Conservation (phyloP, 352 stramenopile species). For the Phytophthora lateralis region DNA sequence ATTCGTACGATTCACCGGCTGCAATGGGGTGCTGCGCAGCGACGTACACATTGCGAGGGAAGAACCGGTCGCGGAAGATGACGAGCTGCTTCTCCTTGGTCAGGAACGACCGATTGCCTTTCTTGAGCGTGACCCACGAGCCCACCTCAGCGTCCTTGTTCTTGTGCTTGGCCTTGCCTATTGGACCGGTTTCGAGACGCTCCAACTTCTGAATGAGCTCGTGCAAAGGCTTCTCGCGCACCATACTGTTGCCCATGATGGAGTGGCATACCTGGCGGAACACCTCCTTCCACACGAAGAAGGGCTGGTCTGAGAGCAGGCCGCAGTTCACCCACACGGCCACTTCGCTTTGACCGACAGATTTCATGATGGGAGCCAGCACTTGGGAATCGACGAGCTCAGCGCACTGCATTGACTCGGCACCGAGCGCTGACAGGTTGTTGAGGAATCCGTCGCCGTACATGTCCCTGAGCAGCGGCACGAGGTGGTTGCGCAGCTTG, state of each 20-base stretch:
- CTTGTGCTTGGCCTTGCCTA: conserved; percentile 41
- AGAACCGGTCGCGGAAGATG: conserved; percentile 83
- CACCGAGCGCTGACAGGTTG: conserved; percentile 80
- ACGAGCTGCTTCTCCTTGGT: conserved; percentile 67
- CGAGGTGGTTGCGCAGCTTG: conserved; percentile 94
- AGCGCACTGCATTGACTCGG: conserved; percentile 80
- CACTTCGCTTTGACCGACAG: conserved; percentile 57
- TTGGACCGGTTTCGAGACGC: conserved; percentile 37
- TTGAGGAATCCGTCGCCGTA: conserved; percentile 92
- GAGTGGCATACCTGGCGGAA: conserved; percentile 81
- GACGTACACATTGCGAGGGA: conserved; percentile 41
- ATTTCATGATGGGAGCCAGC: conserved; percentile 65
- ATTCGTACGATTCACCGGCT: conserved; percentile 47
- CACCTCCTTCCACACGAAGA: conserved; percentile 91
- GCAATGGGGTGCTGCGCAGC: conserved; percentile 24
- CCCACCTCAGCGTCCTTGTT: conserved; percentile 47
- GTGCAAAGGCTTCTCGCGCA: conserved; percentile 81
- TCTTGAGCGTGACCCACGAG: conserved; percentile 88
- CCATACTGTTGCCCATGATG: conserved; percentile 84
- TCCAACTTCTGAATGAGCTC: conserved; percentile 79
- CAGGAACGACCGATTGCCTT: conserved; percentile 80
- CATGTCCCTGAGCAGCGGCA: conserved; percentile 95
- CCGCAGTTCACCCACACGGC: conserved; percentile 77
- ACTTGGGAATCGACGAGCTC: conserved; percentile 67
- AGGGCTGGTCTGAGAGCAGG: conserved; percentile 59